Evolutionary conservation across 169 alveolate genomes (phyloP).

Genomic region (Plasmodium gaboni): DNA sequence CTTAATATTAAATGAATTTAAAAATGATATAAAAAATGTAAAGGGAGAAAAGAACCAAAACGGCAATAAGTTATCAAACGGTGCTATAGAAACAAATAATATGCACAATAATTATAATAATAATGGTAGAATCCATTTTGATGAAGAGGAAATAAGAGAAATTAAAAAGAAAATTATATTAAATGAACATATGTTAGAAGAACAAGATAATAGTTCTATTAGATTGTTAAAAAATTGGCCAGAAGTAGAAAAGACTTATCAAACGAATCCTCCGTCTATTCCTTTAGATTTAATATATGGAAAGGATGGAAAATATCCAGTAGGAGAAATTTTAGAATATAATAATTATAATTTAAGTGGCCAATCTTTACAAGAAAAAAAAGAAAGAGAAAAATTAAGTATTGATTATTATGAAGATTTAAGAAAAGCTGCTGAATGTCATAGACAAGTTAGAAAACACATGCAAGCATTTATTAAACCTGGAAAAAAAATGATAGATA

Average conservation of each 20-base stretch:
- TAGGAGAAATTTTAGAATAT: conserved; percentile 76
- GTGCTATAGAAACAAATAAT: conserved; percentile 23
- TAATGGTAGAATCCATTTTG: conserved; percentile 19
- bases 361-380: conserved; percentile 89
- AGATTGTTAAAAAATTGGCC: conserved; percentile 86
- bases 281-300: conserved; percentile 82
- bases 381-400: conserved; percentile 91
- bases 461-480: conserved; percentile 96
- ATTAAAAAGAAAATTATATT: conserved; percentile 21
- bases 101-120: conserved; percentile 39
- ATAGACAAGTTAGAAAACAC: conserved; percentile 97
- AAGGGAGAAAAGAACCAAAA: background rate
- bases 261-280: conserved; percentile 87
- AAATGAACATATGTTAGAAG: conserved; percentile 73
- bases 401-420: conserved; percentile 91
- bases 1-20: conserved; percentile 43
- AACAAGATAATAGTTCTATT: conserved; percentile 82
- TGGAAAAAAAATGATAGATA: conserved; percentile 93
- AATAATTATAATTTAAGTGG: conserved; percentile 51
- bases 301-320: conserved; percentile 74
- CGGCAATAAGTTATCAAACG: background rate
- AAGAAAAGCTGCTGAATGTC: conserved; percentile 99
- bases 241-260: conserved; percentile 76
- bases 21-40: conserved; percentile 12
- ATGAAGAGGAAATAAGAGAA: conserved; percentile 22